A percentile compares a stretch with the other conserved stretches of the same genome.
Conservation (phyloP, 257 asterid species). For the Przewalskia tangutica region DNA sequence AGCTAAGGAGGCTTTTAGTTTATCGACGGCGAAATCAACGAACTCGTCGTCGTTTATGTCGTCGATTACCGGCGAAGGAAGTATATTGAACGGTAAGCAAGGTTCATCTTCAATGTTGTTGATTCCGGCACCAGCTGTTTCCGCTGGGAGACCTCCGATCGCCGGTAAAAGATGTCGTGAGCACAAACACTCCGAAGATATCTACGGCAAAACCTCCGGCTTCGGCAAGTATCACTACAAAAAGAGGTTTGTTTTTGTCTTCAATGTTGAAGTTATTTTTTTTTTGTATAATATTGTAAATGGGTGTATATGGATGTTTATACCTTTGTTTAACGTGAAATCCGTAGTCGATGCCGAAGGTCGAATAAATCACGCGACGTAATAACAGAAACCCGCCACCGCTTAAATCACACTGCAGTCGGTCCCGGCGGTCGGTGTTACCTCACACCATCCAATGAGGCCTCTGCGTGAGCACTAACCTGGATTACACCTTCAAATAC, state of each 20-base stretch:
- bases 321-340: too few relatives aligned
- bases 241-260: slow-evolving; percentile 34
- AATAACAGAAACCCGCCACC: too few relatives aligned
- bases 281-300: too few relatives aligned
- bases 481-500: too few relatives aligned
- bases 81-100: slow-evolving; percentile 54
- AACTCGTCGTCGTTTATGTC: slow-evolving; percentile 50
- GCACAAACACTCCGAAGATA: slow-evolving; percentile 39
- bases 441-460: too few relatives aligned
- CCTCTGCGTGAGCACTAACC: too few relatives aligned
- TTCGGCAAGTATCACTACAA: slow-evolving; percentile 24
- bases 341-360: too few relatives aligned
- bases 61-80: slow-evolving; percentile 73
- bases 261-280: too few relatives aligned
- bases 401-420: too few relatives aligned
- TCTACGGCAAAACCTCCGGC: background rate
- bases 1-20: slow-evolving; percentile 21
- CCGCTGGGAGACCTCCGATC: slow-evolving; percentile 51
- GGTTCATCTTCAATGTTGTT: background rate
- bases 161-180: slow-evolving; percentile 61
- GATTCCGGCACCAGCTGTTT: slow-evolving; percentile 24
- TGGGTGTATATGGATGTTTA: too few relatives aligned
- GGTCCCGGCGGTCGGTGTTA: too few relatives aligned
- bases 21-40: slow-evolving; percentile 27
- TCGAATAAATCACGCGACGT: too few relatives aligned